Base-by-base conservation (phyloP, 2,329 filamentous ascomycete species). In the Phaeophleospora eucalypticola region DNA sequence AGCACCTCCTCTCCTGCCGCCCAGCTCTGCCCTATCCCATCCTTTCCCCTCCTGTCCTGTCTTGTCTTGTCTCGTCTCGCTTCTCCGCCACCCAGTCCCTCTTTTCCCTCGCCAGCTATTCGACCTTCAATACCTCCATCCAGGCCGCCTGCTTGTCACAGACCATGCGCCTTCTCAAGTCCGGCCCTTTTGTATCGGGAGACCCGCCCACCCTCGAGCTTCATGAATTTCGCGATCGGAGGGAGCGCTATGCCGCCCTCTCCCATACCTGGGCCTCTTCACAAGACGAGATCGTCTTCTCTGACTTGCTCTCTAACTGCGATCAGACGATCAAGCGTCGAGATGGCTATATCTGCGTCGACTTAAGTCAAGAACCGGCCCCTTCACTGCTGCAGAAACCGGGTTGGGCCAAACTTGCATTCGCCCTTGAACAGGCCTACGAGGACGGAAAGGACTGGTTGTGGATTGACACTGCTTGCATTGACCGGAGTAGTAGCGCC, bases 361-460 rank as follows among this genome's bases (percentile, higher is more conserved):
- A 43, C n/a, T 24, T 47, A 8, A 32, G 27, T 18, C 20, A 14
- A 15, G 43, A 41, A 18, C 21, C 29, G 12, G 24, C 24, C 24
- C 7, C 24, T 12, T 39, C 27, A 10, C n/a, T 48, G 4, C 19
- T 15, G 15, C 35, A 19, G 16, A 54, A 53, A 41, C 9, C 41
- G 1, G 53, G 49, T 2, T 53, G 41, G 32, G 42, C 32, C 2
- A 58, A 58, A 33, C 47, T 58, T 17, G 29, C 45, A 12, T 52
- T 50, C 29, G 36, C 45, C 6, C 41, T 49, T 14, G 36, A 47
- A 24, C 53, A 52, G 21, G 55, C 53, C 4, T 33, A 43, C 12
- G 37, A 49, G 15, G 47, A 57, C 27, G 53, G 50, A 3, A 40
- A 53, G n/a, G 39, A 51, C 8, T 52, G 46, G 20, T 46, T 49